A percentile compares a stretch with the other conserved stretches of the same genome.
These are phyloP conservation scores for Actinomortierella wolfii DNA, from an alignment of 371 early-diverging fungal genomes.

Conservation along the genomic window DNA sequence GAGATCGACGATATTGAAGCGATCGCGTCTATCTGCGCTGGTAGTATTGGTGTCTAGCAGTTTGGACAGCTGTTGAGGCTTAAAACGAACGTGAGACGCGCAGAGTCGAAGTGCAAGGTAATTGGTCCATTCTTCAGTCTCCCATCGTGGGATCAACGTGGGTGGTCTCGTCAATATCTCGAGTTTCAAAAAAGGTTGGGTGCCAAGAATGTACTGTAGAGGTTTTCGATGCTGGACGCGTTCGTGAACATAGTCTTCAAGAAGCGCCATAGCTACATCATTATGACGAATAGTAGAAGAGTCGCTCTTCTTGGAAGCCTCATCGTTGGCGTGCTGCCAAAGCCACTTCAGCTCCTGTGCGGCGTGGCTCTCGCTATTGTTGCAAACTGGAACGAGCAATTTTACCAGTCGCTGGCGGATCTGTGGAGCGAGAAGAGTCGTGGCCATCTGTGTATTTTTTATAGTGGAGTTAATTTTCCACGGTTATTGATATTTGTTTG, in stretches of 20 bases:
- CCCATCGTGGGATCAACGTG: slow-evolving; percentile 89
- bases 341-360: slow-evolving; percentile 42
- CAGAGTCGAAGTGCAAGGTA: slow-evolving; percentile 52
- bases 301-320: background rate
- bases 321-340: slow-evolving; percentile 21
- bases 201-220: slow-evolving; percentile 87
- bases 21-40: slow-evolving; percentile 3
- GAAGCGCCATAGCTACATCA: background rate
- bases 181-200: slow-evolving; percentile 82
- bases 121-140: slow-evolving; percentile 92
- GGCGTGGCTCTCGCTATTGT: slow-evolving; percentile 36
- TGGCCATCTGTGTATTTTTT: no score
- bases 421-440: no score
- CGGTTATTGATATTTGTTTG: no score
- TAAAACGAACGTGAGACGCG: slow-evolving; percentile 12
- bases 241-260: slow-evolving; percentile 51
- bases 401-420: no score
- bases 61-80: slow-evolving; percentile 2
- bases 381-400: slow-evolving; percentile 36
- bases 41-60: slow-evolving; percentile 6
- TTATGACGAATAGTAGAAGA: no score
- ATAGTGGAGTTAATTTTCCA: no score
- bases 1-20: slow-evolving; percentile 78
- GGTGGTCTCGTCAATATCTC: slow-evolving; percentile 77
- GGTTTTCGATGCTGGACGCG: slow-evolving; percentile 70